A percentile compares a stretch with the other conserved stretches of the same genome.
Evolutionary conservation across 768 basidiomycete genomes (phyloP).

Genomic region (Pisolithus marmoratus): DNA sequence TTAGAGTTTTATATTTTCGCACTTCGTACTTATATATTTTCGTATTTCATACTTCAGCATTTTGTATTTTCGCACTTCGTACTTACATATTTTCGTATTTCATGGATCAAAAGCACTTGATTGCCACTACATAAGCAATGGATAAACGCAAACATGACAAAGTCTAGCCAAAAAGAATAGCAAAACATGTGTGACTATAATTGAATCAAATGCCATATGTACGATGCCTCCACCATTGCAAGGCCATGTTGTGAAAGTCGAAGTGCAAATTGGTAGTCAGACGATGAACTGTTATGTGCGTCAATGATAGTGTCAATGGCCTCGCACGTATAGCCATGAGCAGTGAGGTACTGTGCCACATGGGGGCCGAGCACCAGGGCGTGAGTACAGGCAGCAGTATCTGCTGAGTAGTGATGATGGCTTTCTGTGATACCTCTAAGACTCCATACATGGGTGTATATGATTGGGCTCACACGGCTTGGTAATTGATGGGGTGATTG

Average conservation of each 20-base stretch:
- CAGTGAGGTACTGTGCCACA: background rate
- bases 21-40: too few species aligned
- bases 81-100: too few species aligned
- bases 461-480: background rate
- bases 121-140: too few species aligned
- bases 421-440: background rate
- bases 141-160: too few species aligned
- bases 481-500: background rate
- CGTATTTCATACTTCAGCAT: too few species aligned
- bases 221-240: background rate
- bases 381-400: background rate
- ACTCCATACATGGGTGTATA: background rate
- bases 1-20: too few species aligned
- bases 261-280: background rate
- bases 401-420: background rate
- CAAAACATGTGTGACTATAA: too few species aligned
- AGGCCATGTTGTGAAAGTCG: background rate
- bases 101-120: too few species aligned
- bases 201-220: background rate
- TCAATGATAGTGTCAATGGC: background rate
- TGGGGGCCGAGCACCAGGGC: background rate
- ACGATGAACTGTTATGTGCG: too few species aligned
- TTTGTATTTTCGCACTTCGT: too few species aligned
- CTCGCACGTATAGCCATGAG: background rate
- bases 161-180: too few species aligned